These are phyloP conservation scores for Scalesia atractyloides DNA, from an alignment of 129 eudicot genomes.

Conservation along the genomic window DNA sequence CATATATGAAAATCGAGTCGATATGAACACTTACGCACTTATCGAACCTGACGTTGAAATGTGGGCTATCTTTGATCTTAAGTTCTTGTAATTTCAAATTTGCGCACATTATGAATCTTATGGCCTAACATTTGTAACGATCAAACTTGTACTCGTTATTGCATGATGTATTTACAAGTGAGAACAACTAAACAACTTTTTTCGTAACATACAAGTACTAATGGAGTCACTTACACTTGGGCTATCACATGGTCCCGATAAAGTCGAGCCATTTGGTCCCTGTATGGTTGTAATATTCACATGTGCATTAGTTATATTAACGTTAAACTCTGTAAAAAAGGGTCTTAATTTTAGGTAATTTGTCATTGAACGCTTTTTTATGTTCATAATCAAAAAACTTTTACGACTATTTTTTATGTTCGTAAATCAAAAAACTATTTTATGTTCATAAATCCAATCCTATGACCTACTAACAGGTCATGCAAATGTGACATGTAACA, in stretches of 20 bases:
- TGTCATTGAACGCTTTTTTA: too few relatives aligned
- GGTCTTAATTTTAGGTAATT: too few relatives aligned
- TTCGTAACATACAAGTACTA: too few relatives aligned
- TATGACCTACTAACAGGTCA: too few relatives aligned
- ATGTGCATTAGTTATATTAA: neutral
- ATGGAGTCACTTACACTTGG: constrained; percentile 53
- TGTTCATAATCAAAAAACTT: too few relatives aligned
- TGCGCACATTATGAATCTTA: constrained; percentile 63
- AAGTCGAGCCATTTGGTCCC: constrained; percentile 59
- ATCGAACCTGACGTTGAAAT: constrained; percentile 68
- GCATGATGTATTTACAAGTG: neutral
- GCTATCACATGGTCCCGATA: constrained; percentile 74
- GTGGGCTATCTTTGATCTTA: constrained; percentile 57
- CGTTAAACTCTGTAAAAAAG: neutral
- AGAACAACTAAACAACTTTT: too few relatives aligned
- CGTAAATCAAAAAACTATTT: too few relatives aligned
- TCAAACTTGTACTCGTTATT: neutral
- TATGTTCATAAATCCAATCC: too few relatives aligned
- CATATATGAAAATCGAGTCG: constrained; percentile 51
- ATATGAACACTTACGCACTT: constrained; percentile 49
- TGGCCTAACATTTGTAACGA: constrained; percentile 42
- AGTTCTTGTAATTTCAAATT: constrained; percentile 64
- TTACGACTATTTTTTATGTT: too few relatives aligned
- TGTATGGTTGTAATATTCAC: constrained; percentile 6
- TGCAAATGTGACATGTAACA: too few relatives aligned